A percentile compares a stretch with the other conserved stretches of the same genome.
Evolutionary conservation across 371 early-diverging fungal species (phyloP).

Genomic region (Rhizopus delemar): DNA sequence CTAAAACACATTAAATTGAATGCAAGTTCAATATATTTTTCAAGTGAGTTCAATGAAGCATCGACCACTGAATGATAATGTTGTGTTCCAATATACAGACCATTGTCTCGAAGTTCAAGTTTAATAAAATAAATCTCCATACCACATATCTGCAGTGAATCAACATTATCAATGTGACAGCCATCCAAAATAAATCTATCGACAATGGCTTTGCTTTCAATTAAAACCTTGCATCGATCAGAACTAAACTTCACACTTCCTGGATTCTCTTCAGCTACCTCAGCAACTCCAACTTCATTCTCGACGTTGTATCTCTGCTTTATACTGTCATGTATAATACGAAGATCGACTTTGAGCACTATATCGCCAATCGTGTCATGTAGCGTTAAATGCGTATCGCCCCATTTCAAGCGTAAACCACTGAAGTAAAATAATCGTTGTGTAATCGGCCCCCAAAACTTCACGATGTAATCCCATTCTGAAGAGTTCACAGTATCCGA

Average conservation of each 20-base stretch:
- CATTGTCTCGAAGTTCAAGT: constrained; percentile 7
- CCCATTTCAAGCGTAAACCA: constrained; percentile 6
- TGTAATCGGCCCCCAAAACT: constrained; percentile 6
- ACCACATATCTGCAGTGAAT: constrained; percentile 14
- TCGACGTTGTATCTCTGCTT: constrained; percentile 11
- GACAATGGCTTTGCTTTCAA: constrained; percentile 9
- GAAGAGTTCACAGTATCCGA: neutral
- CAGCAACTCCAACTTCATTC: constrained; percentile 9
- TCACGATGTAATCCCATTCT: constrained; percentile 7
- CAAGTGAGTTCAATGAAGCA: constrained; percentile 4
- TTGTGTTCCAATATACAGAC: constrained; percentile 8
- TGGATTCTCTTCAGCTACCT: constrained; percentile 13
- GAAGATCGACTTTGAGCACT: constrained; percentile 8
- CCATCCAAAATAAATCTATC: constrained; percentile 13
- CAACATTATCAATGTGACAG: constrained; percentile 11
- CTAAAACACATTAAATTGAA: constrained; percentile 15
- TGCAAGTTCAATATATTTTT: constrained; percentile 16
- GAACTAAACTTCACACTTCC: constrained; percentile 13
- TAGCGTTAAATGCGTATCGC: constrained; percentile 13
- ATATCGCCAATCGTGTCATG: constrained; percentile 15
- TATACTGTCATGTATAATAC: constrained; percentile 17
- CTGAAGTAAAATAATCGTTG: constrained; percentile 5
- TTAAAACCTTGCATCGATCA: constrained; percentile 6
- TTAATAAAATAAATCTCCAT: constrained; percentile 15
- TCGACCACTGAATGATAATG: constrained; percentile 11